Base-by-base conservation (phyloP, 805 yeast species). In the Pichia occidentalis region DNA sequence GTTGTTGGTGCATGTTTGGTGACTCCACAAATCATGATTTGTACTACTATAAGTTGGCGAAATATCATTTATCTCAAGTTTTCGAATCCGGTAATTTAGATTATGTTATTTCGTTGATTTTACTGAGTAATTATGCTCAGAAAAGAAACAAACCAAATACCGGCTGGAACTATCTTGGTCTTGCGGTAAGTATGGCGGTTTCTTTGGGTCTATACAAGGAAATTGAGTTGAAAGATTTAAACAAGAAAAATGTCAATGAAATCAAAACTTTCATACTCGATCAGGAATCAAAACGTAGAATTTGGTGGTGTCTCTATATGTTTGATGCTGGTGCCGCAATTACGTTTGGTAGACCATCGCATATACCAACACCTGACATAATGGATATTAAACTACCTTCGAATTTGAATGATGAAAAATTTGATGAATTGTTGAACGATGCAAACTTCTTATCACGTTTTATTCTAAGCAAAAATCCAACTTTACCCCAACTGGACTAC, bases 231-330 rank as follows among this genome's bases (percentile, higher is more conserved):
- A 45, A 35, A 14, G 28, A 31, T 8, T 37, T 44, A 16, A 32
- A 37, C 18, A 29, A 36, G 20, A 37, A 37, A 17, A 31, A 42
- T 13, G 32, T 37, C 3, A 17, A 36, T 12, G 51, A 53, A 36
- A 52, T 62, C 14, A 59, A 59, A 40, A 61, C 61, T 14, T 40
- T 37, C 27, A 65, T 70, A 13, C 39, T 70, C 19, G 68, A 70
- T 48, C 55, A 67, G 36, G 84, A 77, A 47, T 64, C 71, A 53
- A 65, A 83, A 46, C 63, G 82, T 49, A 58, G 84, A 38, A 54
- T 77, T 23, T 80, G 84, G 83, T 79, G 84, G 81, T 79, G 80
- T 1, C 47, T 80, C 8, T 76, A 73, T 46, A 68, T 73, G 36
- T 75, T 75, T 48, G 85, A 77, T 54, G 71, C 77, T 13, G 78